phyloP scores from a whole-genome alignment of 768 basidiomycete genomes.

The Russula compacta region DNA sequence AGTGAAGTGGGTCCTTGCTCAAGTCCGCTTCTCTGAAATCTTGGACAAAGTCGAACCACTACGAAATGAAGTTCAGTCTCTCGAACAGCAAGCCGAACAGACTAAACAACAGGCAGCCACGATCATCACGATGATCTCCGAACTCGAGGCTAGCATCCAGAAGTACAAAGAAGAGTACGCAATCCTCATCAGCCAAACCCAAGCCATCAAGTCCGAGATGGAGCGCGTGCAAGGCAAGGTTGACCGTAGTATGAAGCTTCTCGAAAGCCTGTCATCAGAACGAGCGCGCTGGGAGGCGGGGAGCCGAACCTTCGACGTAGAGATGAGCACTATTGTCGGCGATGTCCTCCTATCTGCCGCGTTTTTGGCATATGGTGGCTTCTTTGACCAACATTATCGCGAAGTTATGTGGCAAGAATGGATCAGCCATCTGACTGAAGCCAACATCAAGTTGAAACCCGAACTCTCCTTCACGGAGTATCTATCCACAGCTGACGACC shows the following conservation, averaged over 20 bases:
- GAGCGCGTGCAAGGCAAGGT: constrained; percentile 96
- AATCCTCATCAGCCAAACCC: constrained; percentile 89
- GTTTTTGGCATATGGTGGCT: constrained; percentile 94
- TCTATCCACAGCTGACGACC: constrained; percentile 93
- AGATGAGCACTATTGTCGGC: constrained; percentile 98
- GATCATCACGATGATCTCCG: constrained; percentile 86
- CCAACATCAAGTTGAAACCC: constrained; percentile 83
- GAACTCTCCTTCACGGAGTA: constrained; percentile 94
- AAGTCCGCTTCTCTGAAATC: constrained; percentile 95
- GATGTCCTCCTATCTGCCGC: constrained; percentile 93
- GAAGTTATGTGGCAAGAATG: constrained; percentile 97
- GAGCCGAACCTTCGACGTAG: constrained; percentile 90
- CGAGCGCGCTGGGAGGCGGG: constrained; percentile 89
- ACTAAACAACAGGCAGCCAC: constrained; percentile 88
- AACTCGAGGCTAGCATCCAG: constrained; percentile 87
- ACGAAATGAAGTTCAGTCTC: constrained; percentile 87
- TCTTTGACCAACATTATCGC: constrained; percentile 98
- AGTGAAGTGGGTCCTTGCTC: constrained; percentile 96
- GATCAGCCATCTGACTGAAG: constrained; percentile 81
- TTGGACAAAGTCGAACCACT: constrained; percentile 94
- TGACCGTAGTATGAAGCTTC: constrained; percentile 89
- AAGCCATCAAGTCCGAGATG: constrained; percentile 97
- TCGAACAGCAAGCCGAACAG: constrained; percentile 88
- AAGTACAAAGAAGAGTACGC: constrained; percentile 98
- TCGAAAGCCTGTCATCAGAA: constrained; percentile 93